Base-by-base conservation (phyloP, 2,329 filamentous ascomycete genomes). In the Chaetomiaceae sp. region DNA sequence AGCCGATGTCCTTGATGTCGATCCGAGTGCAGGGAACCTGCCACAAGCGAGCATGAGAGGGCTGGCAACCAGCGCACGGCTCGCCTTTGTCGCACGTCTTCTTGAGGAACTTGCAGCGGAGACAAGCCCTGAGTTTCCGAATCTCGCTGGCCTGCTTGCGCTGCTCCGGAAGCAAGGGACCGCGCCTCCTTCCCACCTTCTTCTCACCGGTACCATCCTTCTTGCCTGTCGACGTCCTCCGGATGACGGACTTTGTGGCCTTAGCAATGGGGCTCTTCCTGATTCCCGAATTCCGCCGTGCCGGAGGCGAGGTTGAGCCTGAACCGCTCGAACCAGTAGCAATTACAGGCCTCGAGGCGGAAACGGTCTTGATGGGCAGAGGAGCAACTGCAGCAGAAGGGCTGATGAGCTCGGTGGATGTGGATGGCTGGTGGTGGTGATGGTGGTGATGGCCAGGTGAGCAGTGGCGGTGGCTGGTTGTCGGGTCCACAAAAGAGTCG, bases 41-140 rank as follows among this genome's bases (percentile, higher is more conserved):
- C 92, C 92, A 97, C 46, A 97, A 78, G 58, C 92, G 85, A 57
- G 92, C 92, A 69, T 97, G 92, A 17, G 91, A 95, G 44, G 92
- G 92, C 73, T 96, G 88, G 74, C 92, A 97, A 42, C 92, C 92
- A 63, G 86, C 87, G 70, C 92, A 97, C 51, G 92, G 92, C 73
- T 96, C 91, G 57, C 92, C 92, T 75, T 95, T 96, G 71, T 97
- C 92, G 66, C 92, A 97, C 43, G 92, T 96, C 81, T 97, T 97
- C 81, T 97, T 97, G 68, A 97, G 78, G 76, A 96, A 97, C 74
- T 96, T 96, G 81, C 92, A 97, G 59, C 92, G 85, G 62, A 97
- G 76, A 69, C 92, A 97, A 42, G 92, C 92, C 65, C 92, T 82
- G 62, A 96, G 76, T 72, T 97, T 97, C 68, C 92, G 84, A 66